Conservation (phyloP, 441 rosid species). For the Aleurites moluccanus region DNA sequence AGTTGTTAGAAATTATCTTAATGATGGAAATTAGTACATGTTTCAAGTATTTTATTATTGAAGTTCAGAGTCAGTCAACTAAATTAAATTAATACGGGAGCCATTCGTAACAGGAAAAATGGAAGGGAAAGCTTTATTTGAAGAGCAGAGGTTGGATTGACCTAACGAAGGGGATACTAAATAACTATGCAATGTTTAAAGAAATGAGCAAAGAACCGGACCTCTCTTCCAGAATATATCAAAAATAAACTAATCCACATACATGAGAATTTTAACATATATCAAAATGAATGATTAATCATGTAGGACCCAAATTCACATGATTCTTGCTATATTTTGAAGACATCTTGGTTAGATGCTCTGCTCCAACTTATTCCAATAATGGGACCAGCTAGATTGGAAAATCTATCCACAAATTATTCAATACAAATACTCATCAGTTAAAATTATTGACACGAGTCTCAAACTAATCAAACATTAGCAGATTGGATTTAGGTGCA, state of each 20-base stretch:
- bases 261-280: too few relatives aligned
- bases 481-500: not conserved
- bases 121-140: too few relatives aligned
- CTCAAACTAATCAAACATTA: not conserved
- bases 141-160: too few relatives aligned
- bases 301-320: slow-evolving; percentile 15
- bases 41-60: too few relatives aligned
- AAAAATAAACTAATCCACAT: too few relatives aligned
- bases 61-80: too few relatives aligned
- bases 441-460: not conserved
- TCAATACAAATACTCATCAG: not conserved
- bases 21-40: too few relatives aligned
- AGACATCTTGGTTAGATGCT: not conserved
- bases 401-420: not conserved
- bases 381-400: slow-evolving; percentile 9
- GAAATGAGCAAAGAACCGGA: not conserved
- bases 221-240: not conserved
- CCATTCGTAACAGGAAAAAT: too few relatives aligned
- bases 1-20: too few relatives aligned
- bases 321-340: not conserved
- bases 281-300: not conserved
- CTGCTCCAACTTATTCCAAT: not conserved
- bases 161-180: too few relatives aligned
- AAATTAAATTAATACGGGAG: too few relatives aligned
- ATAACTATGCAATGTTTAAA: too few relatives aligned